A percentile compares a stretch with the other conserved stretches of the same genome.
phyloP scores from a whole-genome alignment of 2,329 filamentous ascomycete species.

The Elsinoe necatrix region DNA sequence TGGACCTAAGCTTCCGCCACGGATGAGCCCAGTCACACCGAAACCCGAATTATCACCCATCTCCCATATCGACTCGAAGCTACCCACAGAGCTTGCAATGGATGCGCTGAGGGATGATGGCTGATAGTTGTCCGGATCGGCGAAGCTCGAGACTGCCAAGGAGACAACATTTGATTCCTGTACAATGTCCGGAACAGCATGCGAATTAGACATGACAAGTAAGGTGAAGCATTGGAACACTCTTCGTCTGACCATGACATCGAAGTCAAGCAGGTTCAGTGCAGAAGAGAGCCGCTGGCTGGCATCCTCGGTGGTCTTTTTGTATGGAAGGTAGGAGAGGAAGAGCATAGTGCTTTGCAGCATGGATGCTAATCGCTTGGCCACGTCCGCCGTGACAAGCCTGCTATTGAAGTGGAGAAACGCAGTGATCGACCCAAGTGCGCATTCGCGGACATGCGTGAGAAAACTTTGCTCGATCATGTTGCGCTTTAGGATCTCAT shows the following conservation, averaged over 20 bases:
- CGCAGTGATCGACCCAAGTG: constrained; percentile 79
- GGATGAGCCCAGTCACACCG: constrained; percentile 77
- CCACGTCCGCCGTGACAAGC: constrained; percentile 85
- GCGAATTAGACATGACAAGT: constrained; percentile 77
- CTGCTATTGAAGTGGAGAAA: constrained; percentile 92
- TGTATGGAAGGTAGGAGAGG: constrained; percentile 70
- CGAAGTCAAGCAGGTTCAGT: constrained; percentile 79
- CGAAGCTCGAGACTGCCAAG: constrained; percentile 81
- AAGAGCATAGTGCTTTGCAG: constrained; percentile 90
- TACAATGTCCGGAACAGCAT: constrained; percentile 74
- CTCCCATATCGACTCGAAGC: constrained; percentile 93
- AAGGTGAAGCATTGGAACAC: constrained; percentile 94
- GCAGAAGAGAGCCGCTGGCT: constrained; percentile 74
- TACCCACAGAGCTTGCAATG: constrained; percentile 81
- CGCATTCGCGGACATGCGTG: constrained; percentile 89
- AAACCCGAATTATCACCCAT: constrained; percentile 90
- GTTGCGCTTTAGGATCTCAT: constrained; percentile 76
- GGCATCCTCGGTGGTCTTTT: constrained; percentile 80
- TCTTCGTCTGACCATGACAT: constrained; percentile 84
- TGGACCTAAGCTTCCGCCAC: constrained; percentile 63
- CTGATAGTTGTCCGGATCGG: constrained; percentile 81
- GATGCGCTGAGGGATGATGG: constrained; percentile 79
- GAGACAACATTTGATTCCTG: constrained; percentile 87
- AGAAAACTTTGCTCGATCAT: constrained; percentile 86
- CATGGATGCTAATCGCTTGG: constrained; percentile 86